Base-by-base conservation (phyloP, 2,329 filamentous ascomycete species). In the Phyllosticta citrichinensis region DNA sequence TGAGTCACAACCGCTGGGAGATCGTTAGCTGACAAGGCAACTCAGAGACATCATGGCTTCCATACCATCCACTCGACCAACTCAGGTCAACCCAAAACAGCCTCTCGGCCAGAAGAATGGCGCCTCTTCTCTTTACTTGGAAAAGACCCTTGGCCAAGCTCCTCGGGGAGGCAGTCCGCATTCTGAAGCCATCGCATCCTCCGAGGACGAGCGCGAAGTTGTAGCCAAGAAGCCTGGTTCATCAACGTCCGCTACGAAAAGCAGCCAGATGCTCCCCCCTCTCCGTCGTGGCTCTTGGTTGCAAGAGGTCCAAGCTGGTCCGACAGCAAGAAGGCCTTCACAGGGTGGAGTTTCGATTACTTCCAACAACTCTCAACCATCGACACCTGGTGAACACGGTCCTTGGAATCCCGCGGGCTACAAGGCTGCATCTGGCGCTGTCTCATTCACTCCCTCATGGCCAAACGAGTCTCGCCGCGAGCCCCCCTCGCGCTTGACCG, bases 121-220 rank as follows among this genome's bases (percentile, higher is more conserved):
- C 2, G 56, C 47, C 14, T 52, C 60, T 4, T 30, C 60, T 24
- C 57, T 52, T 12, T 62, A 62, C 24, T 33, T 62, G 12, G 60
- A 55, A 11, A 61, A 57, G 22, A 55, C 59, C 4, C 51, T 57
- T 9, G 53, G 55, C 30, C 56, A 62, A 11, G 55, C 53, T 2
- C 56, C 60, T 51, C 60, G 60, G 5, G 60, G 60, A 33, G 60
- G 60, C 8, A 97, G 93, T 1, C 93, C 93, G 22, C 94, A 97
- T 71, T 97, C 92, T 3, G 93, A 97, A 72, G 93, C 90, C 57
- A 79, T 97, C 63, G 91, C 88, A 58, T 97, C 93, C 66, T 97
- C 92, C 12, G 94, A 97, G 73, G 94, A 97, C 73, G 94, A 99
- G 74, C 82, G 79, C 62, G 88, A 96, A 63, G 47, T 55, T n/a